These are phyloP conservation scores for Fraxinus velutina DNA, from an alignment of 305 asterid species.

Conservation along the genomic window DNA sequence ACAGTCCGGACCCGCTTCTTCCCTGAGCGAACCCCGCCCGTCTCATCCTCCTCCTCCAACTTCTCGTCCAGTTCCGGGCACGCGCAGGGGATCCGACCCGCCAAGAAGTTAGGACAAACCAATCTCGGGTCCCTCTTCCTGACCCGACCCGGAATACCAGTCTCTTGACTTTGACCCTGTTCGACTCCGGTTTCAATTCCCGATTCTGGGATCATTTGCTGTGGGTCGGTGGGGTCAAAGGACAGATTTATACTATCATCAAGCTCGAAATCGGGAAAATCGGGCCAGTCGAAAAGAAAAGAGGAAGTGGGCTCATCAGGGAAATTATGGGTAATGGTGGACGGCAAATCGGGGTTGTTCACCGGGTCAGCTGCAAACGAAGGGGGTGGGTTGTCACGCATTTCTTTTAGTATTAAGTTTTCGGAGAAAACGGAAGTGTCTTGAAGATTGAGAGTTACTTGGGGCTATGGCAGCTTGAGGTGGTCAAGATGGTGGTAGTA, in stretches of 20 bases:
- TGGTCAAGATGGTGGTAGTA: neutral
- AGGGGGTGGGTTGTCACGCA: slow-evolving; percentile 25
- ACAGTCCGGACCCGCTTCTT: slow-evolving; percentile 56
- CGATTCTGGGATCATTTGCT: slow-evolving; percentile 16
- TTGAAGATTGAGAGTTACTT: neutral
- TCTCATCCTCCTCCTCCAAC: slow-evolving; percentile 52
- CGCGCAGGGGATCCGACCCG: slow-evolving; percentile 76
- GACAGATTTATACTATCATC: slow-evolving; percentile 41
- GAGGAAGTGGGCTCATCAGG: slow-evolving; percentile 40
- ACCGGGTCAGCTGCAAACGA: slow-evolving; percentile 20
- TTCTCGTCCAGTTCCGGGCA: slow-evolving; percentile 77
- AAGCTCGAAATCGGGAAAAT: slow-evolving; percentile 64
- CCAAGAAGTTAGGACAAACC: slow-evolving; percentile 70
- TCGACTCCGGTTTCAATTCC: slow-evolving; percentile 15
- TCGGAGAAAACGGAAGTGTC: neutral
- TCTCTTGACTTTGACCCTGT: slow-evolving; percentile 18
- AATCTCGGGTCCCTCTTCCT: slow-evolving; percentile 80
- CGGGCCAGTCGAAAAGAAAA: slow-evolving; percentile 75
- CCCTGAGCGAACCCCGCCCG: slow-evolving; percentile 33
- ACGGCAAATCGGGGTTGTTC: slow-evolving; percentile 27
- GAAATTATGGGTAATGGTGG: slow-evolving; percentile 24
- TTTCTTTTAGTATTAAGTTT: slow-evolving; percentile 13
- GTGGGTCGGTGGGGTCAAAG: slow-evolving; percentile 19
- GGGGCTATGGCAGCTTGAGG: neutral
- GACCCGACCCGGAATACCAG: slow-evolving; percentile 36